Evolutionary conservation across 2,329 filamentous ascomycete species (phyloP), one percentile per base, ranked within the genome.

Genomic region (Xylaria arbuscula): DNA sequence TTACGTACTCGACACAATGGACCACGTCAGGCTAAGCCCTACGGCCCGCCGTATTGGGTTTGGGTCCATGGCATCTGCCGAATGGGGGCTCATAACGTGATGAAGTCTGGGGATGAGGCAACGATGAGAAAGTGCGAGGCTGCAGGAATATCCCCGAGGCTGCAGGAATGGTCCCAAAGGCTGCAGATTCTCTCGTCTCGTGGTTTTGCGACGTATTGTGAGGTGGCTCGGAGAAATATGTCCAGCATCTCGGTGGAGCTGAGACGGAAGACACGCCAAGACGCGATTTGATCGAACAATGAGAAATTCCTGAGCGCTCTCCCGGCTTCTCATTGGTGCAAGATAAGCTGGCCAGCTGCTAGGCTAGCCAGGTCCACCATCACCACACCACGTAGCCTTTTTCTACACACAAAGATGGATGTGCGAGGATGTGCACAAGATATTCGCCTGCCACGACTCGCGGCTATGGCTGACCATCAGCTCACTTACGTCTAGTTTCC

Each of bases 1-100:
- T 72, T 72, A 72, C 71, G 71, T 72, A 72, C 71, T 65, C 50
- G 50, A 67, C 50, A 68, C 45, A 5, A 62, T n/a, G 50, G 55
- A 28, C 47, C 34, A 62, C 40, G 32, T 17, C 61, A 50, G 59
- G 61, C 71, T 72, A 72, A 72, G 71, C 71, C 71, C 71, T 72
- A 72, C 42, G 65, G 63, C 66, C 71, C 71, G 67, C 62, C 24
- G 40, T 22, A 28, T 64, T 58, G 64, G 69, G 66, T 66, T 55
- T 58, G 68, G 70, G 24, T 62, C 51, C 36, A 56, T 56, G 58
- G 59, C 54, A 67, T 70, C 50, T 69, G 58, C 67, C 62, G 64
- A 55, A 68, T 68, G 66, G 51, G 51, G 66, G 57, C 68, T 68
- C 40, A 50, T 61, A 28, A 15, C 24, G 59, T 34, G 38, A 62